Evolutionary conservation across 1,139 yeast genomes (phyloP).

Genomic region (Saccharomyces hybrid): DNA sequence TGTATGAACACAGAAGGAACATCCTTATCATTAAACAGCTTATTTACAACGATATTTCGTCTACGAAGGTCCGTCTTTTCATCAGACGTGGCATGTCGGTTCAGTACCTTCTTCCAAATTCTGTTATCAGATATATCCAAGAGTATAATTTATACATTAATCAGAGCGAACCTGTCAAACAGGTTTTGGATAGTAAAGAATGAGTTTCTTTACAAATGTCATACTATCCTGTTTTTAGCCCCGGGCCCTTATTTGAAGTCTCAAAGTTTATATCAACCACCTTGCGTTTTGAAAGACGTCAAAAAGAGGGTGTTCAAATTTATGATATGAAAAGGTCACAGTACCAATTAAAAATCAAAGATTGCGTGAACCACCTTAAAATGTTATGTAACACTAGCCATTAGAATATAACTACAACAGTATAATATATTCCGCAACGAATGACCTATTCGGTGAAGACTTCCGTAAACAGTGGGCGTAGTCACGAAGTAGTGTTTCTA

Average conservation of each 20-base stretch:
- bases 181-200: constrained; percentile 54
- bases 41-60: constrained; percentile 89
- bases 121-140: constrained; percentile 88
- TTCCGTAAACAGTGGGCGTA: not conserved
- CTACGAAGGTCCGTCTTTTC: constrained; percentile 87
- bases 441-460: not conserved
- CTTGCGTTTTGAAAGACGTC: not conserved
- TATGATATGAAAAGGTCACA: not conserved
- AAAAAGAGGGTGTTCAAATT: not conserved
- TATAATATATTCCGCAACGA: not conserved
- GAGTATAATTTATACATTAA: constrained; percentile 78
- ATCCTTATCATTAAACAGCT: constrained; percentile 90
- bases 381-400: not conserved
- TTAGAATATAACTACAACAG: not conserved
- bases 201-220: constrained; percentile 5
- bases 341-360: not conserved
- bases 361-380: not conserved
- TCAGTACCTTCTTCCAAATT: constrained; percentile 85
- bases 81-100: constrained; percentile 94
- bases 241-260: too few relatives aligned
- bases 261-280: not conserved
- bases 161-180: constrained; percentile 89
- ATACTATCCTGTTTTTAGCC: not conserved
- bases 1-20: constrained; percentile 92
- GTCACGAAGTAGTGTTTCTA: too few relatives aligned